Evolutionary conservation across 2,329 filamentous ascomycete genomes (phyloP).

Genomic region (Teratosphaeria nubilosa): DNA sequence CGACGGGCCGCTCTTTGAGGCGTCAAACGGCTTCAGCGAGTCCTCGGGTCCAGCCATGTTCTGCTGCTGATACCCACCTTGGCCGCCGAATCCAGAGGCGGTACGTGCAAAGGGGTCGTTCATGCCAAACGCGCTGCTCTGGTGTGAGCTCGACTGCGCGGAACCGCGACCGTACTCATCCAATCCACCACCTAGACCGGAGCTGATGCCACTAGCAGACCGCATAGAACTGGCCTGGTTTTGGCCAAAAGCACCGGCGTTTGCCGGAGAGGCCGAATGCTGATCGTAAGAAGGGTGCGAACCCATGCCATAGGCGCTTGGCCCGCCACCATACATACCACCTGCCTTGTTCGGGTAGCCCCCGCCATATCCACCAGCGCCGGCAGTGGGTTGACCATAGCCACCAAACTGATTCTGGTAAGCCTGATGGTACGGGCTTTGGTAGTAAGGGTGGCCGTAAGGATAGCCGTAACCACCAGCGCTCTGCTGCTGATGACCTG

Average conservation of each 20-base stretch:
- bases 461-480: slow-evolving; percentile 44
- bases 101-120: slow-evolving; percentile 52
- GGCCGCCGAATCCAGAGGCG: slow-evolving; percentile 45
- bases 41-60: slow-evolving; percentile 40
- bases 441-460: slow-evolving; percentile 51
- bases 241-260: slow-evolving; percentile 42
- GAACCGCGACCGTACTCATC: slow-evolving; percentile 47
- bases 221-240: slow-evolving; percentile 31
- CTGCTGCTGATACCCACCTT: slow-evolving; percentile 34
- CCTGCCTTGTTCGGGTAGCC: slow-evolving; percentile 36
- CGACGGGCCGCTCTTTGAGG: slow-evolving; percentile 45
- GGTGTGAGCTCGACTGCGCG: slow-evolving; percentile 48
- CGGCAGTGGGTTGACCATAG: slow-evolving; percentile 32
- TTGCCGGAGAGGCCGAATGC: slow-evolving; percentile 55
- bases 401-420: slow-evolving; percentile 53
- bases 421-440: slow-evolving; percentile 50
- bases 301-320: slow-evolving; percentile 49
- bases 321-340: slow-evolving; percentile 54
- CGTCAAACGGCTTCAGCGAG: slow-evolving; percentile 46
- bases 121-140: slow-evolving; percentile 42
- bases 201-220: slow-evolving; percentile 32
- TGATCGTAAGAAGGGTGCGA: slow-evolving; percentile 49
- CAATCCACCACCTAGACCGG: slow-evolving; percentile 36
- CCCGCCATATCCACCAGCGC: slow-evolving; percentile 34
- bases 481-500: slow-evolving; percentile 38